Percentiles rank a stretch among this genome's conserved stretches.
These are phyloP conservation scores for Pyrenula massariospora DNA, from an alignment of 495 filamentous ascomycete species.

Conservation along the genomic window DNA sequence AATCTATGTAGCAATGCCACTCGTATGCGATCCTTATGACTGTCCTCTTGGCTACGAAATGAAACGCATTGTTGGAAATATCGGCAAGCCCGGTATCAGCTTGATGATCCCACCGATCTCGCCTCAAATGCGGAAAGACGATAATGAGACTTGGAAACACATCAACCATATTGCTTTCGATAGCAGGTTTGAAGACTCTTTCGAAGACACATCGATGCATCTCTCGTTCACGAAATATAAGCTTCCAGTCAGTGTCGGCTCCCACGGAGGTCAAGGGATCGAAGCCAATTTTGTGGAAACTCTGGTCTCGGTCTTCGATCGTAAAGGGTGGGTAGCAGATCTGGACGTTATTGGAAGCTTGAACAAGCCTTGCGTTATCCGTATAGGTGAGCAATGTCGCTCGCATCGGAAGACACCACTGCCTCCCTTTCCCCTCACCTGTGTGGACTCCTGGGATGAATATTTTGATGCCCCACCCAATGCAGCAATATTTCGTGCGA, in stretches of 20 bases:
- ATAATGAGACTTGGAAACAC: slow-evolving; percentile 4
- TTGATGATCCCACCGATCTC: slow-evolving; percentile 8
- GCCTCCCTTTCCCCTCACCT: slow-evolving; percentile 1
- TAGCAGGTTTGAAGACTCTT: slow-evolving; percentile 5
- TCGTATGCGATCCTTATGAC: slow-evolving; percentile 8
- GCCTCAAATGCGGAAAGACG: slow-evolving; percentile 2
- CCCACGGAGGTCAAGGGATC: slow-evolving; percentile 1
- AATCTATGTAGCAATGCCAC: slow-evolving; percentile 6
- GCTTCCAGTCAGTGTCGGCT: background rate
- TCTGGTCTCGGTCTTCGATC: slow-evolving; percentile 6
- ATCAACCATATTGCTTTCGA: slow-evolving; percentile 10
- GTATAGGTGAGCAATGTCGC: background rate
- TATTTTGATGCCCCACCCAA: slow-evolving; percentile 6
- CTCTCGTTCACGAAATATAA: slow-evolving; percentile 5
- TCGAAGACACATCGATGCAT: slow-evolving; percentile 6
- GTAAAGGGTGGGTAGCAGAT: slow-evolving; percentile 6
- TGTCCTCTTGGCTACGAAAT: background rate
- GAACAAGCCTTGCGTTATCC: background rate
- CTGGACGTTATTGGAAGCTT: slow-evolving; percentile 1
- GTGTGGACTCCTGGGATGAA: slow-evolving; percentile 14
- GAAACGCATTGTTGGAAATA: slow-evolving; percentile 4
- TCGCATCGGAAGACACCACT: background rate
- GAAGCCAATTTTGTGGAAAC: slow-evolving; percentile 6
- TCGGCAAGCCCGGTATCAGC: slow-evolving; percentile 9
- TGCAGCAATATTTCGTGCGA: slow-evolving; percentile 5